These are phyloP conservation scores for Fragaria ananassa DNA, from an alignment of 306 rosid species.

Conservation along the genomic window DNA sequence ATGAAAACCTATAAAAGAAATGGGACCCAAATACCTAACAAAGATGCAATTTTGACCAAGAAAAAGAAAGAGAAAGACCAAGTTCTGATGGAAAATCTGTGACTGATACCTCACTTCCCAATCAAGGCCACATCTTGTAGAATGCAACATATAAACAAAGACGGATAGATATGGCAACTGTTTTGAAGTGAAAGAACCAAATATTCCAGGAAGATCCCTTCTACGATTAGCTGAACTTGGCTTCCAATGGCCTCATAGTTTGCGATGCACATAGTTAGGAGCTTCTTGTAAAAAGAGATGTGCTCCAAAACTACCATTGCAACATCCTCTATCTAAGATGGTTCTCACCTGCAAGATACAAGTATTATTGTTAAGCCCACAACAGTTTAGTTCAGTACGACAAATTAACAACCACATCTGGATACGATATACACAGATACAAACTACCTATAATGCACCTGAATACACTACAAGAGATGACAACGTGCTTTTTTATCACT, in stretches of 20 bases:
- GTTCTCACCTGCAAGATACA: slow-evolving; percentile 72
- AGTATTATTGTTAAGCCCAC: slow-evolving; percentile 6
- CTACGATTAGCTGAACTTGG: slow-evolving; percentile 93
- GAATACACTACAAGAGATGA: neutral
- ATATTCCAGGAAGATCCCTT: slow-evolving; percentile 97
- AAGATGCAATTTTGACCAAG: neutral
- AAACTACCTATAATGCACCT: neutral
- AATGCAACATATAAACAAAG: slow-evolving; percentile 88
- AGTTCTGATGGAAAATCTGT: neutral
- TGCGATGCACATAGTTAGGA: slow-evolving; percentile 88
- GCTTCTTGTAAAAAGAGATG: slow-evolving; percentile 74
- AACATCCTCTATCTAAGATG: slow-evolving; percentile 85
- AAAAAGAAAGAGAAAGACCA: neutral
- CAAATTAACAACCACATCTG: slow-evolving; percentile 44
- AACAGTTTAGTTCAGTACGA: neutral
- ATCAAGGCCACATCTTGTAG: slow-evolving; percentile 85
- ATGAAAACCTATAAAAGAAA: neutral
- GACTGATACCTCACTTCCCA: slow-evolving; percentile 75
- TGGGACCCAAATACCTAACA: neutral
- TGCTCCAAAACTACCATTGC: slow-evolving; percentile 88
- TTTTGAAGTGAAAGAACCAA: slow-evolving; percentile 71
- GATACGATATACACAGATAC: slow-evolving; percentile 47
- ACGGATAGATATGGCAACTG: slow-evolving; percentile 92
- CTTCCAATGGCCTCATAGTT: slow-evolving; percentile 95
- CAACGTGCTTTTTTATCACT: neutral